Evolutionary conservation across 2,329 filamentous ascomycete species (phyloP).

Genomic region (Dryadomyces sulphureus): DNA sequence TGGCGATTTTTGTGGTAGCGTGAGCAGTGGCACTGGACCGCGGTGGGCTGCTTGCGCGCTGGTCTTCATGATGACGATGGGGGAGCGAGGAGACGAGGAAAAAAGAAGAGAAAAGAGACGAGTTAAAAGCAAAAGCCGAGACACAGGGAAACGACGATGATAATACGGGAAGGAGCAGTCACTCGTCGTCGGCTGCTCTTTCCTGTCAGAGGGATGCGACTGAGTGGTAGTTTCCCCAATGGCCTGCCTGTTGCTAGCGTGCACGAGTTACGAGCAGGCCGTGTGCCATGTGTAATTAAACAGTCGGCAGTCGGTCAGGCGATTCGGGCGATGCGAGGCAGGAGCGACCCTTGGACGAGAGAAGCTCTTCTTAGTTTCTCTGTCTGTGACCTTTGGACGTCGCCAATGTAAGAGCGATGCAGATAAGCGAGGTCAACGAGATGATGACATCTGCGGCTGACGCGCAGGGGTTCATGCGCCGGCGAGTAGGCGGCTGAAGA

Average conservation of each 20-base stretch:
- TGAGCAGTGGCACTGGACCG: background rate
- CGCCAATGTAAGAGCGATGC: too few species aligned
- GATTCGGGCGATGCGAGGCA: too few species aligned
- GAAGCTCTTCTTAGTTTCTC: too few species aligned
- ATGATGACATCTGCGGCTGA: background rate
- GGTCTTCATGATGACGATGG: background rate
- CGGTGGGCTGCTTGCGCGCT: background rate
- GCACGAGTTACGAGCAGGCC: too few species aligned
- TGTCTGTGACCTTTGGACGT: too few species aligned
- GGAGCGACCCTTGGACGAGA: too few species aligned
- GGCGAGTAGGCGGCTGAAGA: background rate
- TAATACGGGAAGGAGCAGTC: too few species aligned
- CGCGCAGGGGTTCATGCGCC: background rate
- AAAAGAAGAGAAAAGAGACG: background rate
- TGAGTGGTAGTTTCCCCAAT: too few species aligned
- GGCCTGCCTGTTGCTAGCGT: background rate
- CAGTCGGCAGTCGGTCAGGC: background rate
- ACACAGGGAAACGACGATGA: too few species aligned
- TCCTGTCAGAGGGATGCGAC: too few species aligned
- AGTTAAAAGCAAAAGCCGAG: background rate
- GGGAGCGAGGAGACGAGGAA: background rate
- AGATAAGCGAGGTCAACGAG: background rate
- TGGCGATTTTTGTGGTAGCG: background rate
- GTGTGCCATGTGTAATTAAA: too few species aligned
- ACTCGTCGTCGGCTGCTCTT: too few species aligned